These are phyloP conservation scores for Pseudodiploospora longispora DNA, from an alignment of 2,329 filamentous ascomycete genomes.

Conservation along the genomic window DNA sequence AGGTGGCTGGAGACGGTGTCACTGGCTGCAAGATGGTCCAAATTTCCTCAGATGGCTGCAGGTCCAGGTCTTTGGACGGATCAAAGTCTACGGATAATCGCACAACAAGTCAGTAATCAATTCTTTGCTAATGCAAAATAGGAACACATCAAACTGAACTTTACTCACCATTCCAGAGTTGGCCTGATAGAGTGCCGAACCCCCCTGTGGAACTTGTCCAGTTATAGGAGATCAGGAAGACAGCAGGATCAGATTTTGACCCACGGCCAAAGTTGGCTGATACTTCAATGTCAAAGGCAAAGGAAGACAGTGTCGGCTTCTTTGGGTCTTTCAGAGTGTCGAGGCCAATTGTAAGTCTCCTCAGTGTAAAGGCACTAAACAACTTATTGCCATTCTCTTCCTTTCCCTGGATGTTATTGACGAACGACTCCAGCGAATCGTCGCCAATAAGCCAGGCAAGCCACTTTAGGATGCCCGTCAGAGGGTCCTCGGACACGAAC, in stretches of 20 bases:
- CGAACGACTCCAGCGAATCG: neutral
- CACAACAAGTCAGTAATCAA: neutral
- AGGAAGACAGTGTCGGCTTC: neutral
- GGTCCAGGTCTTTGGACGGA: no score
- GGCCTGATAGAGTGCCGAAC: neutral
- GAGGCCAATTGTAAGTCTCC: slow-evolving; percentile 1
- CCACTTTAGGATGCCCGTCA: slow-evolving; percentile 3
- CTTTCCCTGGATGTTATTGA: slow-evolving; percentile 1
- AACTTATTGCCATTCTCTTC: slow-evolving; percentile 2
- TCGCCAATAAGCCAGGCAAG: slow-evolving; percentile 2
- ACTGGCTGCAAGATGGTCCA: no score
- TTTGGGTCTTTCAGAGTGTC: neutral
- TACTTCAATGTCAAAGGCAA: neutral
- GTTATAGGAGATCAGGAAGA: no score
- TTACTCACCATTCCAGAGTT: neutral
- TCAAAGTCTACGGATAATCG: no score
- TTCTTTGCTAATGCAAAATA: no score
- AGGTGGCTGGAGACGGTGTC: no score
- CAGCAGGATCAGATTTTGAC: neutral
- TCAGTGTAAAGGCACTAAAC: neutral
- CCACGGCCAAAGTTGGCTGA: neutral
- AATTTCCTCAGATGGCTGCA: no score
- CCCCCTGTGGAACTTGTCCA: neutral
- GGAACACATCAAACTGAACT: neutral
- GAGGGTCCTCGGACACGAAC: neutral